Evolutionary conservation across 2,329 filamentous ascomycete genomes (phyloP).

Genomic region (Clonostachys byssicola): DNA sequence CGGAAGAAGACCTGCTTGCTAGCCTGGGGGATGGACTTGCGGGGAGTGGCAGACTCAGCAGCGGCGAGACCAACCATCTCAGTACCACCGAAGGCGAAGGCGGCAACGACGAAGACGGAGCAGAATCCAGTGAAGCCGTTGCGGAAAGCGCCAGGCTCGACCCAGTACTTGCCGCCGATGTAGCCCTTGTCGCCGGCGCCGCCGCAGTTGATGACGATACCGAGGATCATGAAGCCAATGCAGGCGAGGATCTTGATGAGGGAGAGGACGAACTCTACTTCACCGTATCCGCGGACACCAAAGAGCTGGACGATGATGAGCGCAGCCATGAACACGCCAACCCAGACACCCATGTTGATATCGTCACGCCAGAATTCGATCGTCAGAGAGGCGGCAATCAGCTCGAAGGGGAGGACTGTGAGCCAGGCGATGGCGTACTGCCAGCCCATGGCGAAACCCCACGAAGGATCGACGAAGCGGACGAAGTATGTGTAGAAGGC

Average conservation of each 20-base stretch:
- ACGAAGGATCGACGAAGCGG: conserved; percentile 59
- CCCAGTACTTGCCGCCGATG: conserved; percentile 46
- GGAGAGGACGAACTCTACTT: conserved; percentile 57
- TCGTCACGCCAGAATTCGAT: conserved; percentile 44
- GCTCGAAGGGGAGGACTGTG: conserved; percentile 39
- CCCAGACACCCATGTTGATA: not conserved
- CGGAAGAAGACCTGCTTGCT: conserved; percentile 74
- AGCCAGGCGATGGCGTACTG: conserved; percentile 35
- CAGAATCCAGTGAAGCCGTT: conserved; percentile 74
- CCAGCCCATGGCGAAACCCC: conserved; percentile 50
- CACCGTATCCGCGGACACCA: conserved; percentile 49
- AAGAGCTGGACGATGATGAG: conserved; percentile 53
- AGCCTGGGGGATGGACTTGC: conserved; percentile 71
- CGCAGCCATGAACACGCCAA: conserved; percentile 40
- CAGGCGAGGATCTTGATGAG: conserved; percentile 54
- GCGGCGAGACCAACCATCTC: conserved; percentile 73
- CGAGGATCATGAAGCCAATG: conserved; percentile 60
- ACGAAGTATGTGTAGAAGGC: conserved; percentile 59
- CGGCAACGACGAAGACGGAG: conserved; percentile 67
- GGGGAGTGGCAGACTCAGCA: conserved; percentile 66
- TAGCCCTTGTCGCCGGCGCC: conserved; percentile 48
- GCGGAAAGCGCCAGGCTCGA: conserved; percentile 54
- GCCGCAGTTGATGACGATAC: conserved; percentile 53
- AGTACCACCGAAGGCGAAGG: conserved; percentile 70
- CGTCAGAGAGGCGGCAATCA: conserved; percentile 39